Base-by-base conservation (phyloP, 805 yeast genomes). In the Alloascoidea africana region DNA sequence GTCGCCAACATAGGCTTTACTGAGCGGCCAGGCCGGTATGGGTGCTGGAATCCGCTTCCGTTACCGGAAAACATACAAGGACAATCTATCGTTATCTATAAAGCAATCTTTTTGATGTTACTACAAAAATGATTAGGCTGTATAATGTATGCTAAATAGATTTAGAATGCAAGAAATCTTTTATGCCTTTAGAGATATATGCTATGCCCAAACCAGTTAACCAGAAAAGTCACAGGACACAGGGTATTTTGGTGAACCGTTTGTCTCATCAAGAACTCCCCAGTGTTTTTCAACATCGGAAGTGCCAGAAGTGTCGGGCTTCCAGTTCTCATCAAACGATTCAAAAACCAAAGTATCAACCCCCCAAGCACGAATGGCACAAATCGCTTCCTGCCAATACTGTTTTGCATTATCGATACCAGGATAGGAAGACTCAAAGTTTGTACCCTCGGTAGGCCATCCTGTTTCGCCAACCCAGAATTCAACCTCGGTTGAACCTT, bases 391-490 rank as follows among this genome's bases (percentile, higher is more conserved):
- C 59, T 77, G 72, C 94, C 91, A 89, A 74, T 70, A 89, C 48
- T 60, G 58, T 51, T 68, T 64, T 42, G 97, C 97, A 52, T 85
- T 85, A 32, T 54, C 65, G 40, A 72, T 68, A 50, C 76, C 57
- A 51, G 96, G 96, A 18, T 59, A 55, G 38, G 96, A 63, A 46
- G 52, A 41, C 54, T 74, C 85, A 51, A 61, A 86, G 54, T 65
- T 60, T 42, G 84, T 73, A 59, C 96, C 96, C 4, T 68, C 75
- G 23, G 94, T 71, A 57, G 96, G 94, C 94, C 96, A 86, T 50
- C 96, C 96, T 46, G 96, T 86, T 68, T 87, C 96, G 60, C 96
- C 96, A 52, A 86, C 91, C 86, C 89, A 87, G 69, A 87, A 85
- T 40, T 75, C 69, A 51, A 89, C 70, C 60, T 85, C 87, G 41